Evolutionary conservation across 805 yeast genomes (phyloP), one percentile per base, ranked within the genome.

Genomic region (Suhomyces kilbournensis): DNA sequence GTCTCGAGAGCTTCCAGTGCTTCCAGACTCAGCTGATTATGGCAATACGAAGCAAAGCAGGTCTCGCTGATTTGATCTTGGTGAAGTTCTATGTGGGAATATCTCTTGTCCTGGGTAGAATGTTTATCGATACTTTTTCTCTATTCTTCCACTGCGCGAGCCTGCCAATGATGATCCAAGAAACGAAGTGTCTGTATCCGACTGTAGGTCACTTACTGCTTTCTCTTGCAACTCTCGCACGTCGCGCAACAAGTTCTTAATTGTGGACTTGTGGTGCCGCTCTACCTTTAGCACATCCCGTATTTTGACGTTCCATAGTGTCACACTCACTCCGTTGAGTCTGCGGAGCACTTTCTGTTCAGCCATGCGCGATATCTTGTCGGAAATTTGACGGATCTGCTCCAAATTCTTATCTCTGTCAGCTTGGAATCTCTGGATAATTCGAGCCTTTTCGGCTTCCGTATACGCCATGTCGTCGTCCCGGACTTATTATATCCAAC

Each of bases 301-400:
- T 39, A 80, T 61, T 56, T 72, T 76, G 12, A 78, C 75, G 52
- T 78, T 74, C 77, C 84, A 78, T 26, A 81, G 67, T 20, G 77
- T 75, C 39, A 80, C 73, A 46, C 78, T 72, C 7, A 81, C 80
- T 43, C 71, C 71, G 55, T 77, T 79, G 25, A 78, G 60, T 51
- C 83, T 63, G 44, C 79, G 63, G 28, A 64, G 59, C 8, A 80
- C 69, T 51, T 73, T 75, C 19, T 64, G 59, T 47, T 75, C 76
- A 19, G 72, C 60, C 7, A 56, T 51, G 44, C 61, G 47, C 50
- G 72, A 63, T 10, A 57, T 48, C 50, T 56, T 52, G 42, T 66
- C 60, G 53, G 66, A 57, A 22, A 57, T 59, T 26, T 55, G 59
- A n/a, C 66, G 63, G 40, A 79, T 59, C 7, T 54, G 60, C 46